Base-by-base conservation (phyloP, 345 rosid genomes). In the Anacardium occidentale region DNA sequence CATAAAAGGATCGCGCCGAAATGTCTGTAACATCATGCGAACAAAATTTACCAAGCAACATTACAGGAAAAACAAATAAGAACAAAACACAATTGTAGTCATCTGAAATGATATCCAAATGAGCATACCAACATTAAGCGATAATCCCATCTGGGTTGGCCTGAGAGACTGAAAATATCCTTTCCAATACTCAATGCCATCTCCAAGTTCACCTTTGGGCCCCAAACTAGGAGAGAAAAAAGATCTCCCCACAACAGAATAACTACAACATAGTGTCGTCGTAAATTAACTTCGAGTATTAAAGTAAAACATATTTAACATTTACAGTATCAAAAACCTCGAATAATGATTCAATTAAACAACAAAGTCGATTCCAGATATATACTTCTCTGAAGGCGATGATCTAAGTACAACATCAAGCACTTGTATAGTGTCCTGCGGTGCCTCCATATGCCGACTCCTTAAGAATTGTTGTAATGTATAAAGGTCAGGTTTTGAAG, bases 101-200 rank as follows among this genome's bases (percentile, higher is more conserved):
- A 40, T 2, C 26, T 8, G 5, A 47, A 42, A n/a, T n/a, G n/a
- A n/a, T n/a, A n/a, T n/a, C n/a, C 8, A 37, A 40, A 5, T 58
- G 14, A 25, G 11, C 5, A 48, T 79, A 94, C 98, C 97, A 15
- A 86, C 78, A 68, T 91, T 94, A 0, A 91, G 83, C 0, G 98
- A 90, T 3, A 91, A 72, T 0, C 97, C 98, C 86, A 90, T 83
- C 76, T 94, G 97, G 2, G 93, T 84, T 13, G 87, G 86, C 14
- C 97, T 82, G 0, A 91, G 82, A 56, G 91, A 86, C 67, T 91
- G 98, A 62, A 85, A 91, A 8, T 71, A 89, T 0, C 98, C 97
- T 13, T 84, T 69, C 93, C 94, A 91, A 47, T 74, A 94, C 29
- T 87, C 84, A 0, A 89, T 22, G 22, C 97, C 97, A 45, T 87